Conservation (phyloP, 306 rosid genomes). For the Datisca glomerata region DNA sequence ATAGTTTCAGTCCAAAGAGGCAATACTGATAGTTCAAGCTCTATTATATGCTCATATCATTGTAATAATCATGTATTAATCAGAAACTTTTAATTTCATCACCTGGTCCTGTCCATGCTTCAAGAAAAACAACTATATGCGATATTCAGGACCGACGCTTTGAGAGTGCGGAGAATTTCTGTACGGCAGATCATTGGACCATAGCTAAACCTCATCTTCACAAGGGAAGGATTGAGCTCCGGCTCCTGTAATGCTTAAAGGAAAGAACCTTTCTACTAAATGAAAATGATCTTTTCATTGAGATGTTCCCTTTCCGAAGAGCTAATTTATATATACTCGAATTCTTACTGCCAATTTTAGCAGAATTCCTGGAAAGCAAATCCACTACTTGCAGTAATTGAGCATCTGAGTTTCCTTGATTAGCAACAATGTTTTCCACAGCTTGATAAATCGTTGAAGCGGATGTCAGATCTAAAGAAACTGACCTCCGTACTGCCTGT, state of each 20-base stretch:
- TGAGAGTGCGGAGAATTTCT: too few species aligned
- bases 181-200: too few species aligned
- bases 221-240: slow-evolving; percentile 34
- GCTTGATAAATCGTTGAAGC: slow-evolving; percentile 16
- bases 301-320: slow-evolving; percentile 29
- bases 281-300: slow-evolving; percentile 33
- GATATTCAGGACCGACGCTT: too few species aligned
- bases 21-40: too few species aligned
- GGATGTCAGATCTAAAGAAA: slow-evolving; percentile 27
- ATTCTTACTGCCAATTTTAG: slow-evolving; percentile 23
- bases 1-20: too few species aligned
- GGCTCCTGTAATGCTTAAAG: slow-evolving; percentile 31
- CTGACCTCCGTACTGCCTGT: slow-evolving; percentile 27
- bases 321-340: slow-evolving; percentile 13
- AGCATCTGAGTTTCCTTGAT: slow-evolving; percentile 18
- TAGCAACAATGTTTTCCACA: slow-evolving; percentile 14
- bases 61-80: too few species aligned
- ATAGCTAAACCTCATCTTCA: too few species aligned
- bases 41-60: too few species aligned
- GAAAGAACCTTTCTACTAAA: slow-evolving; percentile 15
- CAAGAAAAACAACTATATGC: too few species aligned
- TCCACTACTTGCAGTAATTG: slow-evolving; percentile 1
- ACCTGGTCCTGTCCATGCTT: too few species aligned
- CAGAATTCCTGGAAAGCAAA: slow-evolving; percentile 3
- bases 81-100: too few species aligned